Conservation (phyloP, 257 asterid species). For the Solanum habrochaites region DNA sequence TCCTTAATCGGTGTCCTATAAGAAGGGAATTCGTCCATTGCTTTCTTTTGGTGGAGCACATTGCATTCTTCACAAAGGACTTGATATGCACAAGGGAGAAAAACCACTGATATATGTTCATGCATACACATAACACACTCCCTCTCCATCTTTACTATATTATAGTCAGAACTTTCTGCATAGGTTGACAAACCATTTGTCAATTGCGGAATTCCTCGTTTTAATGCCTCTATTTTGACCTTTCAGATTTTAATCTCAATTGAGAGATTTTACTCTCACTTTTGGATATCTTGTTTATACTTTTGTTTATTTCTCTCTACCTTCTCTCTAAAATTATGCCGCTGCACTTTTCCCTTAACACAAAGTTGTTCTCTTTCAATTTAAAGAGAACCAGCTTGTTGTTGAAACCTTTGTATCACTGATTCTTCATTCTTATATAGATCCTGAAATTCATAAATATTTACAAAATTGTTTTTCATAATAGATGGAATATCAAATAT, state of each 20-base stretch:
- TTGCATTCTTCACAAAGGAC: too few species aligned
- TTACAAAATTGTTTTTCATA: too few species aligned
- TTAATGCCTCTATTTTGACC: conserved; percentile 45
- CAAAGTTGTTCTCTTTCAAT: conserved; percentile 21
- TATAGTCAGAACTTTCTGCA: conserved; percentile 26
- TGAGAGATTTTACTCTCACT: conserved; percentile 31
- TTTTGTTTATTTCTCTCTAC: conserved; percentile 25
- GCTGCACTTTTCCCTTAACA: conserved; percentile 24
- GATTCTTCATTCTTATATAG: too few species aligned
- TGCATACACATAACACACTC: conserved; percentile 91
- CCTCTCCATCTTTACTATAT: conserved; percentile 34
- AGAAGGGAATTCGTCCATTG: too few species aligned
- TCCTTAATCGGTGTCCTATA: too few species aligned
- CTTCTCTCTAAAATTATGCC: conserved; percentile 23
- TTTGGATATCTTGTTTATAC: conserved; percentile 22
- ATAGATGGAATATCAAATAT: too few species aligned
- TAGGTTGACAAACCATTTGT: conserved; percentile 31
- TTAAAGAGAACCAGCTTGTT: neutral
- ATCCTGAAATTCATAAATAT: too few species aligned
- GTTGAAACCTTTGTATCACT: too few species aligned
- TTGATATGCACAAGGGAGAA: neutral
- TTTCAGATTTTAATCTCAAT: conserved; percentile 31
- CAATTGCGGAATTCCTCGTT: conserved; percentile 11
- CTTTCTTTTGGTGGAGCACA: too few species aligned
- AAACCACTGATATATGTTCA: conserved; percentile 54